Conservation (phyloP, 345 rosid species). For the Hevea brasiliensis region DNA sequence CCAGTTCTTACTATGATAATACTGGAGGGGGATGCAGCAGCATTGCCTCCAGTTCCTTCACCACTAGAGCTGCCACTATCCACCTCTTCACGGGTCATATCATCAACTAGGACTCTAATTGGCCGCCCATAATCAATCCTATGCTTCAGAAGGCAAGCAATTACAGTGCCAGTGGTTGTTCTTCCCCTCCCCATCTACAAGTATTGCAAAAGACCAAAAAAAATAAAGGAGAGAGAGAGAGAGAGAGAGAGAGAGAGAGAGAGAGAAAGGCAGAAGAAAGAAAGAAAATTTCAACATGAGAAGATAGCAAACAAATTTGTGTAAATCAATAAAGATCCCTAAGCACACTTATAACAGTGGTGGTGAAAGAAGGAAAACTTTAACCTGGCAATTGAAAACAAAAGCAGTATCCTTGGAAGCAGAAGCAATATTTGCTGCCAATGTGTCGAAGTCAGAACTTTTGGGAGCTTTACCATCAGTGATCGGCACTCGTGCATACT, state of each 20-base stretch:
- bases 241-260: no score
- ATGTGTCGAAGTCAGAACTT: constrained; percentile 84
- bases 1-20: constrained; percentile 36
- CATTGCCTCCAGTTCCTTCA: constrained; percentile 69
- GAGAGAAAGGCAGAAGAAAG: no score
- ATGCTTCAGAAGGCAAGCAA: constrained; percentile 94
- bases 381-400: constrained; percentile 98
- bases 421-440: constrained; percentile 78
- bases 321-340: constrained; percentile 10
- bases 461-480: constrained; percentile 99
- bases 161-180: constrained; percentile 98
- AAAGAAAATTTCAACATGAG: not conserved
- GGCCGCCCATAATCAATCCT: constrained; percentile 88
- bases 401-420: constrained; percentile 89
- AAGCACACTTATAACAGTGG: constrained; percentile 4
- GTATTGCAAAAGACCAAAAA: constrained; percentile 8
- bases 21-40: constrained; percentile 34
- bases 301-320: not conserved
- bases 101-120: constrained; percentile 58
- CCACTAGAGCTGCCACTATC: constrained; percentile 86
- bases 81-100: constrained; percentile 55
- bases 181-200: constrained; percentile 98
- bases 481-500: constrained; percentile 93
- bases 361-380: constrained; percentile 15
- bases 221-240: no score